phyloP scores from a whole-genome alignment of 1,139 yeast genomes.

The Arxiozyma heterogenica region DNA sequence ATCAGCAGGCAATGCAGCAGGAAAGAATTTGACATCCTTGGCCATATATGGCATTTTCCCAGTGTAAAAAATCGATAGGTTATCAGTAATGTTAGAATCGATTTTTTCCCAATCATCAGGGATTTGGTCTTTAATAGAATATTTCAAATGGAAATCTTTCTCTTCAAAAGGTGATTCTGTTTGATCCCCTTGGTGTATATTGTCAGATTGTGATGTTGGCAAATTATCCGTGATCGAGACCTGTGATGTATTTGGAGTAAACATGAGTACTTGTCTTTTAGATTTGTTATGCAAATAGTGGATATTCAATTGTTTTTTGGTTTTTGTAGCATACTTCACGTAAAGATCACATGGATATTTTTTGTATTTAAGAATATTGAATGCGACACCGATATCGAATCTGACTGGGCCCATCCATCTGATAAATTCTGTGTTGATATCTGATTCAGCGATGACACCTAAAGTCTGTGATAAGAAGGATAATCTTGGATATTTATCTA shows the following conservation, averaged over 20 bases:
- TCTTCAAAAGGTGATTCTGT: conserved; percentile 9
- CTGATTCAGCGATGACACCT: conserved; percentile 90
- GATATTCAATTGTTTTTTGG: conserved; percentile 42
- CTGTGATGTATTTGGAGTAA: background rate
- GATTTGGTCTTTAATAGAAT: conserved; percentile 38
- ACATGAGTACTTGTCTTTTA: conserved; percentile 6
- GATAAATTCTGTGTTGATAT: conserved; percentile 83
- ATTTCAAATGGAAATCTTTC: conserved; percentile 32
- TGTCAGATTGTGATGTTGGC: background rate
- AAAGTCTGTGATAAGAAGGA: conserved; percentile 81
- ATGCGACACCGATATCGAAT: conserved; percentile 73
- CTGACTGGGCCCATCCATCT: conserved; percentile 83
- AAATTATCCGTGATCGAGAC: background rate
- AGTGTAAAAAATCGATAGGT: conserved; percentile 66
- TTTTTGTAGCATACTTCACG: conserved; percentile 54
- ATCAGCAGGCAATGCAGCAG: conserved; percentile 85
- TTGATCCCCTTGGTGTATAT: no score
- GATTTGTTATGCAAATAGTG: conserved; percentile 40
- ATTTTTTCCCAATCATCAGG: conserved; percentile 65
- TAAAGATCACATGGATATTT: conserved; percentile 76
- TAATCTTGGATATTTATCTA: conserved; percentile 34
- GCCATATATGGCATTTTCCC: conserved; percentile 93
- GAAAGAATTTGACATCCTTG: conserved; percentile 75
- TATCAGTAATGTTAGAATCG: conserved; percentile 40
- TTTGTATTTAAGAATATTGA: conserved; percentile 47